Evolutionary conservation across 306 rosid genomes (phyloP).

Genomic region (Quercus bicolor): DNA sequence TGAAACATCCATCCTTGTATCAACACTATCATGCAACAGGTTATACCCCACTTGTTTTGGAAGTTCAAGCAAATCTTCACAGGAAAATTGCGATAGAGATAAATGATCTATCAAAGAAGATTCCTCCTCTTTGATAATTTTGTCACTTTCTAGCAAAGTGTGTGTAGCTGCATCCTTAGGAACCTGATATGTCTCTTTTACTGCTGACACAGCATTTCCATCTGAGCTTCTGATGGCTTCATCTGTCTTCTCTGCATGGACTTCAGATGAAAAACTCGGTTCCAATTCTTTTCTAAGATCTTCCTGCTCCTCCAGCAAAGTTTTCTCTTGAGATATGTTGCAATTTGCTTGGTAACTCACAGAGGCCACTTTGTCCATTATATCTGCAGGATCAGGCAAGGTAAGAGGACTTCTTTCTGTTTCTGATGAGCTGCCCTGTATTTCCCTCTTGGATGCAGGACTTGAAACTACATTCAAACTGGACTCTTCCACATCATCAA

Average conservation of each 20-base stretch:
- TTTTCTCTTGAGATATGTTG: slow-evolving; percentile 18
- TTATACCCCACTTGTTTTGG: slow-evolving; percentile 22
- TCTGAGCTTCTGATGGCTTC: slow-evolving; percentile 4
- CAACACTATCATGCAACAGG: neutral
- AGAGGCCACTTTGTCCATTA: slow-evolving; percentile 24
- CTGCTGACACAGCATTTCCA: slow-evolving; percentile 18
- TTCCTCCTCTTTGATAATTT: slow-evolving; percentile 16
- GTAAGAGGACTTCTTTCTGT: slow-evolving; percentile 11
- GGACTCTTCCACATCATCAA: slow-evolving; percentile 39
- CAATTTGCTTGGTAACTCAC: slow-evolving; percentile 24
- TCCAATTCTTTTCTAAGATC: slow-evolving; percentile 26
- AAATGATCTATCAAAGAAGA: slow-evolving; percentile 26
- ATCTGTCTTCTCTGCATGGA: slow-evolving; percentile 17
- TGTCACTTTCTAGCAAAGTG: slow-evolving; percentile 21
- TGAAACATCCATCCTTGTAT: neutral
- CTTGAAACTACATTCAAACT: slow-evolving; percentile 35
- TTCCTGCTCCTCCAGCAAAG: slow-evolving; percentile 24
- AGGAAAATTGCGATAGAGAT: slow-evolving; percentile 17
- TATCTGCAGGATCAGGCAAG: slow-evolving; percentile 23
- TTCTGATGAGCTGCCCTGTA: slow-evolving; percentile 22
- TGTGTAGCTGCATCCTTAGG: slow-evolving; percentile 21
- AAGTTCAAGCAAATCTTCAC: slow-evolving; percentile 27
- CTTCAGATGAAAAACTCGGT: slow-evolving; percentile 17
- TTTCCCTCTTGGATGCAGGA: slow-evolving; percentile 24
- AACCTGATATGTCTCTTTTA: slow-evolving; percentile 21